A percentile compares a stretch with the other conserved stretches of the same genome.
Evolutionary conservation across 495 filamentous ascomycete genomes (phyloP).

Genomic region (Aspergillus bridgeri): DNA sequence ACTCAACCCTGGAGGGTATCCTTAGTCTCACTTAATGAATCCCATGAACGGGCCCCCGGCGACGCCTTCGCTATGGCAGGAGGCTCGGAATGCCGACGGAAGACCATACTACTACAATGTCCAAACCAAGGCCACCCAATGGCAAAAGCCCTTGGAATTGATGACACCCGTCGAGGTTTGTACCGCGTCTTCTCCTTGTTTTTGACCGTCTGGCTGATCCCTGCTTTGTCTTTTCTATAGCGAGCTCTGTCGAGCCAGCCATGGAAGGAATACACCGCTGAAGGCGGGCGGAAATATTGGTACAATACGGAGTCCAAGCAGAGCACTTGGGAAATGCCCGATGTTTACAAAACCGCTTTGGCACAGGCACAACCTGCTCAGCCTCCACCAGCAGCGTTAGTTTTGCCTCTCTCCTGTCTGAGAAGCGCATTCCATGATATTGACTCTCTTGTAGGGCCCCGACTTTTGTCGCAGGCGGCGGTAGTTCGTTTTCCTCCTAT

Average conservation of each 20-base stretch:
- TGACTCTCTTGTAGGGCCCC: slow-evolving; percentile 49
- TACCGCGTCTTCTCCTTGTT: slow-evolving; percentile 11
- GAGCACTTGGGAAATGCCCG: slow-evolving; percentile 94
- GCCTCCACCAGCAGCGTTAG: slow-evolving; percentile 59
- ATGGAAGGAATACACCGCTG: slow-evolving; percentile 89
- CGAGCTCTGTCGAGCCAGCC: slow-evolving; percentile 77
- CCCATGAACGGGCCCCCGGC: slow-evolving; percentile 53
- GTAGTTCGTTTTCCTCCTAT: slow-evolving; percentile 51
- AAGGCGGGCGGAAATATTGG: slow-evolving; percentile 90
- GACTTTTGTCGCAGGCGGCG: slow-evolving; percentile 65
- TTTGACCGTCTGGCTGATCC: background rate
- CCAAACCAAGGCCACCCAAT: slow-evolving; percentile 83
- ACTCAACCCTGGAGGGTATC: background rate
- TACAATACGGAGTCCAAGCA: slow-evolving; percentile 85
- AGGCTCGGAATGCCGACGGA: slow-evolving; percentile 79
- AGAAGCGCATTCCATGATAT: slow-evolving; percentile 2
- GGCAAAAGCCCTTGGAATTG: slow-evolving; percentile 86
- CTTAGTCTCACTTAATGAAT: slow-evolving; percentile 53
- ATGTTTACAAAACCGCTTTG: slow-evolving; percentile 70
- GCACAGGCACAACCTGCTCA: slow-evolving; percentile 51
- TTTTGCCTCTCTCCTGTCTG: slow-evolving; percentile 2
- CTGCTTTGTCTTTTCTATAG: slow-evolving; percentile 35
- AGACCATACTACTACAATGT: slow-evolving; percentile 92
- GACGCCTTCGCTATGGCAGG: slow-evolving; percentile 67
- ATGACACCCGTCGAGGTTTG: slow-evolving; percentile 84